Base-by-base conservation (phyloP, 1,284 basidiomycete species). In the Termitomyces sp. region DNA sequence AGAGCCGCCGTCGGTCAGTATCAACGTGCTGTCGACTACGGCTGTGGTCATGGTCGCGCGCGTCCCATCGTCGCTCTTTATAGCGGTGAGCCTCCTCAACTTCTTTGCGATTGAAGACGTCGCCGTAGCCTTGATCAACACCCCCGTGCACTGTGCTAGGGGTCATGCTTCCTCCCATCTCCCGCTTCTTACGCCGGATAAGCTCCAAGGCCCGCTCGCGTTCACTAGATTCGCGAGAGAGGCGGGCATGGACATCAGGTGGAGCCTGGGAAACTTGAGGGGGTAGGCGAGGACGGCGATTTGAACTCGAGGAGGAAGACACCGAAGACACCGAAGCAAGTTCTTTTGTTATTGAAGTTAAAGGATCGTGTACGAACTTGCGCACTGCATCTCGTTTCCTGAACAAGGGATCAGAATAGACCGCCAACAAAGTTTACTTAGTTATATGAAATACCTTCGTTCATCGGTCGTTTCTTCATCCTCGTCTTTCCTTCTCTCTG, bases 201-300 rank as follows among this genome's bases (percentile, higher is more conserved):
- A 92, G 79, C 12, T 80, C 86, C 21, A 81, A 70, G 1, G 89
- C 88, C 0, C 90, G 81, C 61, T 83, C 78, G 1, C 87, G 80
- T 66, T 92, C 89, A 1, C 83, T 79, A 0, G 81, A 81, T 68
- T 91, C 89, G 19, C 88, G 82, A n/a, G 70, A 69, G 6, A 88
- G 68, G 3, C 88, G 82, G 3, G 78, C 79, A n/a, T 75, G 75
- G 0, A 80, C 74, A 56, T 77, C 74, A 5, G 73, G 70, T 10
- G 69, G 74, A 48, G 59, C 61, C 21, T 58, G 64, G 30, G 63
- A 47, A 13, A 65, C 58, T 33, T 61, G 55, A n/a, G 61, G 59
- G 12, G 65, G 62, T 17, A 55, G 62, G 24, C 59, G 58, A 46
- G 55, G 52, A 10, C 63, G 58, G 6, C 61, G 58, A 45, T 52